Conservation (phyloP, 1,284 basidiomycete species). For the Puccinia novopanici region DNA sequence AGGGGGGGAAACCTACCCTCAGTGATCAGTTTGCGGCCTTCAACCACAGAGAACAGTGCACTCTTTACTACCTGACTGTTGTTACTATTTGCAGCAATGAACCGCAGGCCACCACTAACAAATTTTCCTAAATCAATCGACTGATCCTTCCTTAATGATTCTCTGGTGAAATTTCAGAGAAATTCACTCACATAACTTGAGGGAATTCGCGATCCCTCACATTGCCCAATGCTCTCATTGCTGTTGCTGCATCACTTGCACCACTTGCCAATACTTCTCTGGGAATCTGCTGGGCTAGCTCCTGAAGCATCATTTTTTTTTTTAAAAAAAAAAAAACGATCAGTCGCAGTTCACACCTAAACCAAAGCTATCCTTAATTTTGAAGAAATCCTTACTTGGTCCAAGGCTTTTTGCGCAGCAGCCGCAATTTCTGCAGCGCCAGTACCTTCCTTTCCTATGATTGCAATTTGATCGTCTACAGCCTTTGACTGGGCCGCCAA, state of each 20-base stretch:
- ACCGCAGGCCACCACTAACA: constrained; percentile 18
- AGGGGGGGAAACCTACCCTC: neutral
- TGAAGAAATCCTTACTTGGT: neutral
- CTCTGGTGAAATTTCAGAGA: neutral
- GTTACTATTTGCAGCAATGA: constrained; percentile 4
- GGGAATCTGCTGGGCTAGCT: neutral
- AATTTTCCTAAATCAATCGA: neutral
- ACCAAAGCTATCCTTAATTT: neutral
- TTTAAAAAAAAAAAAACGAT: neutral
- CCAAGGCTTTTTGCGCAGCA: neutral
- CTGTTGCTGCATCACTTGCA: constrained; percentile 6
- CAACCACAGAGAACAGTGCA: neutral
- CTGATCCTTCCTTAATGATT: neutral
- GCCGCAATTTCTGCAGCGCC: neutral
- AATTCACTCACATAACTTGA: constrained; percentile 33
- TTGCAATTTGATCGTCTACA: constrained; percentile 14
- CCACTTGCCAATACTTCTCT: constrained; percentile 34
- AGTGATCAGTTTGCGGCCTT: constrained; percentile 8
- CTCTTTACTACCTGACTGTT: neutral
- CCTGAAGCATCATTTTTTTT: neutral
- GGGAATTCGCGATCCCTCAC: constrained; percentile 13
- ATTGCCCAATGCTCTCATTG: constrained; percentile 10
- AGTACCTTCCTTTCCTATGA: neutral
- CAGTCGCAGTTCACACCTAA: too few relatives aligned
- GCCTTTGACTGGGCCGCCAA: constrained; percentile 2